These are phyloP conservation scores for Pyrus communis DNA, from an alignment of 306 rosid genomes.

Conservation along the genomic window DNA sequence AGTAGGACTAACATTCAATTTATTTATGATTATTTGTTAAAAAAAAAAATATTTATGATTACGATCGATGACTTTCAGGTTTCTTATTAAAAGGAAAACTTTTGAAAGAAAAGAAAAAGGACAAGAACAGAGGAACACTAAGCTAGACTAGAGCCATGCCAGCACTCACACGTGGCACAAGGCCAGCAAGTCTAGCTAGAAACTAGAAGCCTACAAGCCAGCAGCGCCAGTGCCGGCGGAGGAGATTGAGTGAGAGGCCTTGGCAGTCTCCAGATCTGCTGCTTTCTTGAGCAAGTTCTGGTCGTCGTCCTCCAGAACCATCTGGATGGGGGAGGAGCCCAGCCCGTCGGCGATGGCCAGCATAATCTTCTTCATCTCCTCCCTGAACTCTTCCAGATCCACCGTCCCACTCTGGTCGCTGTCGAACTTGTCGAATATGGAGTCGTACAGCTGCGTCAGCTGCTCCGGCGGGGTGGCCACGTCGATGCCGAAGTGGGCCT, in stretches of 20 bases:
- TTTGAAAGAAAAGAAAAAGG: too few species aligned
- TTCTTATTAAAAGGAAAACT: too few species aligned
- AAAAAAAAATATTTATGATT: too few species aligned
- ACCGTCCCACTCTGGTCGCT: slow-evolving; percentile 56
- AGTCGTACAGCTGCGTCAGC: slow-evolving; percentile 53
- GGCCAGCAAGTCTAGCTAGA: too few species aligned
- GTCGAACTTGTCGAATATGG: slow-evolving; percentile 72
- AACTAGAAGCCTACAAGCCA: background rate
- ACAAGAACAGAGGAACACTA: too few species aligned
- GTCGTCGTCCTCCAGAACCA: slow-evolving; percentile 61
- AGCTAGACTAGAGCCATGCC: too few species aligned
- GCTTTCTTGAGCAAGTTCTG: slow-evolving; percentile 59
- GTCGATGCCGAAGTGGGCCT: slow-evolving; percentile 75
- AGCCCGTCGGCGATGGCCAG: slow-evolving; percentile 83
- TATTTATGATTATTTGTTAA: too few species aligned
- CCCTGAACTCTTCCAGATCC: slow-evolving; percentile 49
- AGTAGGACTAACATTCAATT: too few species aligned
- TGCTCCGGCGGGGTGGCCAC: slow-evolving; percentile 54
- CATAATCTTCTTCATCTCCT: slow-evolving; percentile 78
- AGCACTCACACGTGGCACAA: background rate
- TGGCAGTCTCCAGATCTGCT: slow-evolving; percentile 84
- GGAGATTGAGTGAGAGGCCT: background rate
- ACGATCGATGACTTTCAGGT: too few species aligned
- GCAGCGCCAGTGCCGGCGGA: background rate
- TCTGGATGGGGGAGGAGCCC: slow-evolving; percentile 72